These are phyloP conservation scores for Canna indica DNA, from an alignment of 176 grass and related monocot species.

Conservation along the genomic window DNA sequence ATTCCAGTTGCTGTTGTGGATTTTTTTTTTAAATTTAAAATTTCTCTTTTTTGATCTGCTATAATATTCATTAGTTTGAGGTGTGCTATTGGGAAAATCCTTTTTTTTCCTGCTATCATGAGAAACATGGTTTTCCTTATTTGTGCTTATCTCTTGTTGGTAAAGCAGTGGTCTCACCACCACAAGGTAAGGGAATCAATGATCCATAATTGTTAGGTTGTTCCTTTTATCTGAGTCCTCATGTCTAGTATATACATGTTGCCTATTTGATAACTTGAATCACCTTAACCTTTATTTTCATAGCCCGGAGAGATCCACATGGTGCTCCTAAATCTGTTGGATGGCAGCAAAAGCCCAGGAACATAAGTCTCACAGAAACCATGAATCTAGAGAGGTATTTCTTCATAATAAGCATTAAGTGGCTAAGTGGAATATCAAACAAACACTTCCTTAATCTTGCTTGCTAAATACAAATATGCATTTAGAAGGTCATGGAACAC, in stretches of 20 bases:
- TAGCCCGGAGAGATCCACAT: constrained; percentile 49
- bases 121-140: constrained; percentile 39
- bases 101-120: constrained; percentile 88
- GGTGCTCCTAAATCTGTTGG: constrained; percentile 74
- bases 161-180: constrained; percentile 46
- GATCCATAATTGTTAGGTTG: not conserved
- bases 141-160: constrained; percentile 55
- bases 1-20: too few species aligned
- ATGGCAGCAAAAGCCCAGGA: constrained; percentile 54
- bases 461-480: too few species aligned
- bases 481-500: too few species aligned
- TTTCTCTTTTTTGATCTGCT: too few species aligned
- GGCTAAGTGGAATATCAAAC: not conserved
- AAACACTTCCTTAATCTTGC: too few species aligned
- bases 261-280: not conserved
- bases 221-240: not conserved
- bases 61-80: constrained; percentile 53
- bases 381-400: constrained; percentile 60
- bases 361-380: constrained; percentile 42
- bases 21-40: too few species aligned
- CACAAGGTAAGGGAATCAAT: constrained; percentile 40
- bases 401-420: not conserved
- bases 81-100: constrained; percentile 50
- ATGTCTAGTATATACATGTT: not conserved
- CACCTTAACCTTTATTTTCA: constrained; percentile 11